Base-by-base conservation (phyloP, 1,284 basidiomycete genomes). In the Papiliotrema fonsecae region DNA sequence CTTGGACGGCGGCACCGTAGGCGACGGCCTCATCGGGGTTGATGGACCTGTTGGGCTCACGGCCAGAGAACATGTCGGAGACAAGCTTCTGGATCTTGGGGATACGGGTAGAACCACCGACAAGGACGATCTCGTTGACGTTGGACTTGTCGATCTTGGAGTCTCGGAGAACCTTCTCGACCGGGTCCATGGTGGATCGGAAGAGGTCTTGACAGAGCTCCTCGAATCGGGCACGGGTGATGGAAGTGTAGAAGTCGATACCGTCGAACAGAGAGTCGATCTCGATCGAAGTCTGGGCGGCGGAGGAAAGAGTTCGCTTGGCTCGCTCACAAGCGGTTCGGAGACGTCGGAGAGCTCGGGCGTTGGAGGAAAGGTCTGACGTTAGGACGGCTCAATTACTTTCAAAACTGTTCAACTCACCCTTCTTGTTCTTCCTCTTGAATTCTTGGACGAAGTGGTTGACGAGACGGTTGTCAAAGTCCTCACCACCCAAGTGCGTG, bases 11-110 rank as follows among this genome's bases (percentile, higher is more conserved):
- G 61, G 94, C 96, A 81, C 96, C 96, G 77, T 97, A 97, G 34
- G 96, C 94, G 60, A 98, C 94, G 55, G 96, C 96, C 79, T 99
- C 96, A 68, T 98, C 94, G 56, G 96, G 96, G 85, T 98, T 98
- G 82, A 98, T 98, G 75, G 71, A 86, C 80, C 88, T 88, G 82
- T 88, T 89, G 69, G 87, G 88, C 79, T 92, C 88, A 80, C 91
- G 90, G 75, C 93, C 92, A 75, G 91, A 91, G 84, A 97, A 98
- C 83, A 91, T 94, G 79, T 97, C 93, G 52, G 89, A 93, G 44
- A 98, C 90, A 72, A 97, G 87, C 80, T 96, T 93, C 77, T 94
- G 86, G 70, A 97, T 88, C 78, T 90, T 88, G 64, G 94, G 93
- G 67, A 98, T 98, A 86, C 94, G 92, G 54, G 93, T 97, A 41